Percentiles rank a stretch among this genome's conserved stretches.
Conservation (phyloP, 345 rosid species). For the Pistacia integerrima region DNA sequence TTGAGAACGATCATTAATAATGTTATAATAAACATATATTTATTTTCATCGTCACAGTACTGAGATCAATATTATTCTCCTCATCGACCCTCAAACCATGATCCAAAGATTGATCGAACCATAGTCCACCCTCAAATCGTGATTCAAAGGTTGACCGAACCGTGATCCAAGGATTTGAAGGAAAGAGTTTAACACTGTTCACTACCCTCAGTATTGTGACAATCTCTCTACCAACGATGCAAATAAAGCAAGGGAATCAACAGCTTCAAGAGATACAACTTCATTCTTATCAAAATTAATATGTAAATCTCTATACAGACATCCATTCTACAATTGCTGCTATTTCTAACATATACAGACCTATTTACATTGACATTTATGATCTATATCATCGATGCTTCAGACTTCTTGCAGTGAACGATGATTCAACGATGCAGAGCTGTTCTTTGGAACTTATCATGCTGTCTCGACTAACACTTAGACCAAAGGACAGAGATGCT, state of each 20-base stretch:
- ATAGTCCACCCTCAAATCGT: too few species aligned
- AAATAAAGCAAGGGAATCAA: not conserved
- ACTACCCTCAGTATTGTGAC: too few species aligned
- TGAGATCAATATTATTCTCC: too few species aligned
- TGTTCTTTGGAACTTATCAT: not conserved
- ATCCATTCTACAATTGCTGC: constrained; percentile 7
- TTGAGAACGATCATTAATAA: too few species aligned
- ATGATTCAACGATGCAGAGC: not conserved
- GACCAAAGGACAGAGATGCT: not conserved
- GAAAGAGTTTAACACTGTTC: too few species aligned
- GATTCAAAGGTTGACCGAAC: too few species aligned
- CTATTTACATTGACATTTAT: constrained; percentile 14
- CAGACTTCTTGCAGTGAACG: not conserved
- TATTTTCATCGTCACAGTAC: too few species aligned
- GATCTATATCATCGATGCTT: not conserved
- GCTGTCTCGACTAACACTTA: not conserved
- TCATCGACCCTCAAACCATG: too few species aligned
- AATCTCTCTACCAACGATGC: not conserved
- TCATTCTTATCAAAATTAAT: not conserved
- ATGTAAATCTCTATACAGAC: constrained; percentile 17
- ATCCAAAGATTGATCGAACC: too few species aligned
- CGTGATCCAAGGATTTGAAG: too few species aligned
- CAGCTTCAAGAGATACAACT: not conserved
- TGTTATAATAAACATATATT: too few species aligned
- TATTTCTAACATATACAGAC: constrained; percentile 24